Percentiles rank a stretch among this genome's conserved stretches.
Conservation (phyloP, 805 yeast genomes). For the Cyberlindnera euphorbiae region DNA sequence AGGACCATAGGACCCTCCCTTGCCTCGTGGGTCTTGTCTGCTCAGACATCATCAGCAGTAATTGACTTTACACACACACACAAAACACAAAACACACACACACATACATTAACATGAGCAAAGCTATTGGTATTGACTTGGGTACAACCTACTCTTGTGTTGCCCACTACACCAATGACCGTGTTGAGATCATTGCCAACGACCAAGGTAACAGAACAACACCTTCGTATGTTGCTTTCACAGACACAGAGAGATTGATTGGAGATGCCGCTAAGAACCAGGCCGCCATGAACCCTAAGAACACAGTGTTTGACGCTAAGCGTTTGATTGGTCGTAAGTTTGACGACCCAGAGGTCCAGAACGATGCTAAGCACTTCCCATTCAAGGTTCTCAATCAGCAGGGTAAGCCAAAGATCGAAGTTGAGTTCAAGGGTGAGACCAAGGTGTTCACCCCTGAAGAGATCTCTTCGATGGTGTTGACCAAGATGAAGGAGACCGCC, state of each 20-base stretch:
- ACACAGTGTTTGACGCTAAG: slow-evolving; percentile 79
- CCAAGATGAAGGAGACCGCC: slow-evolving; percentile 64
- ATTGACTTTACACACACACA: neutral
- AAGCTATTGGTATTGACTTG: slow-evolving; percentile 82
- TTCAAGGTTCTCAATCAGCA: slow-evolving; percentile 60
- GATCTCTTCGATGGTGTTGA: slow-evolving; percentile 61
- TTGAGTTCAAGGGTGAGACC: slow-evolving; percentile 82
- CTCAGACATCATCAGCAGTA: too few species aligned
- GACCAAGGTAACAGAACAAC: slow-evolving; percentile 99
- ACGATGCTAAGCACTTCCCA: slow-evolving; percentile 61
- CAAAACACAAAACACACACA: slow-evolving; percentile 1
- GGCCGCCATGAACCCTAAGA: slow-evolving; percentile 70
- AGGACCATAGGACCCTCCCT: too few species aligned
- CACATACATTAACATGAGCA: slow-evolving; percentile 36
- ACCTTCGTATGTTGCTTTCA: slow-evolving; percentile 83
- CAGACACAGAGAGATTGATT: slow-evolving; percentile 36
- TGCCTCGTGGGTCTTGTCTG: too few species aligned
- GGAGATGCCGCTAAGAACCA: slow-evolving; percentile 78
- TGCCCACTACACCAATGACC: slow-evolving; percentile 77
- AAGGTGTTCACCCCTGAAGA: slow-evolving; percentile 69
- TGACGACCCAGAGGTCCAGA: slow-evolving; percentile 67
- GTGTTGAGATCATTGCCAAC: slow-evolving; percentile 93
- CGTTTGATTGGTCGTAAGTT: slow-evolving; percentile 74
- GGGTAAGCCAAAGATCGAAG: slow-evolving; percentile 86
- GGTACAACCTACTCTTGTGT: slow-evolving; percentile 98